Base-by-base conservation (phyloP, 306 rosid species). In the Vicia sativa region DNA sequence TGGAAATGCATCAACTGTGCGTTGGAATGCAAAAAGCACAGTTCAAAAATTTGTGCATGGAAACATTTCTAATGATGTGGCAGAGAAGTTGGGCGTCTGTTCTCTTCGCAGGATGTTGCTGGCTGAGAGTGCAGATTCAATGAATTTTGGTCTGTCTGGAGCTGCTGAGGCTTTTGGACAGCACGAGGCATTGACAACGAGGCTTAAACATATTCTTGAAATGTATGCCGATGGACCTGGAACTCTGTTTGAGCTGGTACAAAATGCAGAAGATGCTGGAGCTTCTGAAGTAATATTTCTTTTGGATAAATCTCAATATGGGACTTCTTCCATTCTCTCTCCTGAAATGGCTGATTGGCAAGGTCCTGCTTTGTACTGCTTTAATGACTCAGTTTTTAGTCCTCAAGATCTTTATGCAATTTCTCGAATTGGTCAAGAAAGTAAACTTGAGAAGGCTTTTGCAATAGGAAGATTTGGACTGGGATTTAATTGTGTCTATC, bases 321-420 rank as follows among this genome's bases (percentile, higher is more conserved):
- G 98, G 61, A 82, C 91, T 77, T 92, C 98, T 63, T 92, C 98
- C 68, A 72, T 90, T 78, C 96, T 92, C 44, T 92, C 98, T 78
- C 98, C 96, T 65, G 98, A 92, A 87, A 92, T 92, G 98, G 96
- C 96, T 45, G 96, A 92, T 74, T 92, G 96, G 98, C 96, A 90
- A 87, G 98, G 98, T 56, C 96, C 96, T 81, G 96, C 98, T 41
- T 76, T 92, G 67, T 92, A 92, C 78, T 92, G 96, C 83, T 92
- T 84, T 70, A 92, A 92, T 77, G 87, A 92, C 70, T 92, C 96
- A 16, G 84, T 92, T 75, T 92, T 92, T 68, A 88, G 91, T 77
- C 78, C 98, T 0, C 98, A 92, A 80, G 98, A 92, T 82, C 96
- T 92, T 55, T 92, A 92, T 90, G 96, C 98, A 80, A 92, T 92